Conservation (phyloP, 441 rosid species). For the Gossypium aridum region DNA sequence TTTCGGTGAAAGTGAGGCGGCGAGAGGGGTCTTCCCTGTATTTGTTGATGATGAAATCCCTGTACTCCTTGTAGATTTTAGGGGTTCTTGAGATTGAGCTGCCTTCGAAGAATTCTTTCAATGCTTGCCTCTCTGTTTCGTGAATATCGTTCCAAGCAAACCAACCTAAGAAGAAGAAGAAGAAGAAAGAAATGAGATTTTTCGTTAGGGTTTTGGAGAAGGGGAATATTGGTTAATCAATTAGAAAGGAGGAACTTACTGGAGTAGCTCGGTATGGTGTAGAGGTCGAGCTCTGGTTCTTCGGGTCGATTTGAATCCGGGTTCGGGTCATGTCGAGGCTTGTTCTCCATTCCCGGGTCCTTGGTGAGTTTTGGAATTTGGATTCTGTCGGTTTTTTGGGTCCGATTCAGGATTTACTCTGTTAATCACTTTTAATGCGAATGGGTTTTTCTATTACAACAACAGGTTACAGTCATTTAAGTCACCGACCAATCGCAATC, state of each 20-base stretch:
- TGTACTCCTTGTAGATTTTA: conserved; percentile 80
- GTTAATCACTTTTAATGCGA: background rate
- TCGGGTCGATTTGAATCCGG: conserved; percentile 30
- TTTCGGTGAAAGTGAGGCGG: conserved; percentile 65
- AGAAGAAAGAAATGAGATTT: background rate
- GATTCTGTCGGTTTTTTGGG: conserved; percentile 15
- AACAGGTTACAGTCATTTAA: background rate
- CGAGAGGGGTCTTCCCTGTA: conserved; percentile 72
- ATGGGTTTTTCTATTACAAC: background rate
- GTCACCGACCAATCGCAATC: conserved; percentile 5
- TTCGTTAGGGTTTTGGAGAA: background rate
- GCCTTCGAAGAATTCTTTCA: conserved; percentile 77
- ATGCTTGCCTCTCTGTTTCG: conserved; percentile 63
- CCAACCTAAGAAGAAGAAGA: conserved; percentile 47
- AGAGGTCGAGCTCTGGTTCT: conserved; percentile 70
- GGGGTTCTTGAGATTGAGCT: conserved; percentile 87
- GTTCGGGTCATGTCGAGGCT: conserved; percentile 26
- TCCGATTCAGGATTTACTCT: background rate
- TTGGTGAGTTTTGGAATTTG: background rate
- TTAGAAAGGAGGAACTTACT: conserved; percentile 33
- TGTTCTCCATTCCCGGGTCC: conserved; percentile 28
- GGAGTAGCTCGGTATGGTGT: conserved; percentile 79
- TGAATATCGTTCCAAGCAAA: conserved; percentile 89
- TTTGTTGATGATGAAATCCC: conserved; percentile 89
- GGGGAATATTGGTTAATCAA: background rate